Conservation (phyloP, 169 alveolate genomes). For the Plasmodium chabaudi region DNA sequence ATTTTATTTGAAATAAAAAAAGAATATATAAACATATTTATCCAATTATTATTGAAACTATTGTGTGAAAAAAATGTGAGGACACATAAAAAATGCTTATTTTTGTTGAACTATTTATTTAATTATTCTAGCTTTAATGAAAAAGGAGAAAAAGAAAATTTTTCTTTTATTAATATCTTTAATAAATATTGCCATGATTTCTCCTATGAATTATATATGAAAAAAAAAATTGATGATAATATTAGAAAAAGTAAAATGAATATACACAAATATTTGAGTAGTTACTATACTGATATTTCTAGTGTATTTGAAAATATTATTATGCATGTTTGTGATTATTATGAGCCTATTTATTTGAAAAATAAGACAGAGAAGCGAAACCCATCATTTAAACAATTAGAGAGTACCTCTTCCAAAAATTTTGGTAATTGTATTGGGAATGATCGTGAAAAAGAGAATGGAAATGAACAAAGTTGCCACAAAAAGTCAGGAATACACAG, state of each 20-base stretch:
- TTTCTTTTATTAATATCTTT: constrained; percentile 32
- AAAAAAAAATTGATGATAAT: constrained; percentile 68
- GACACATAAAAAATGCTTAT: constrained; percentile 65
- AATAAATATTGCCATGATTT: constrained; percentile 71
- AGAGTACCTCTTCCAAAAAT: too few relatives aligned
- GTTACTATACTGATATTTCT: constrained; percentile 25
- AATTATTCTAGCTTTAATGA: constrained; percentile 56
- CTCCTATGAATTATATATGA: constrained; percentile 51
- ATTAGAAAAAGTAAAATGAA: constrained; percentile 65
- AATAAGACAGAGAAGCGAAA: not conserved
- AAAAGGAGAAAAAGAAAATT: constrained; percentile 26
- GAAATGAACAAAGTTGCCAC: not conserved
- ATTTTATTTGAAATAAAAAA: constrained; percentile 55
- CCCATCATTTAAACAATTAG: not conserved
- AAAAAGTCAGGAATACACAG: not conserved
- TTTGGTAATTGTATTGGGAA: not conserved
- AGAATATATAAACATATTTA: constrained; percentile 34
- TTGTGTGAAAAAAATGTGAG: constrained; percentile 69
- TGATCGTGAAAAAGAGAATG: not conserved
- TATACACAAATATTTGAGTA: constrained; percentile 47
- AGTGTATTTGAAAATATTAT: constrained; percentile 51
- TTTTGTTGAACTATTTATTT: constrained; percentile 48
- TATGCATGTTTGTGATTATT: constrained; percentile 56
- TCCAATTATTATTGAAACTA: constrained; percentile 53
- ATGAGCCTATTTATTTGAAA: constrained; percentile 56